These are phyloP conservation scores for Murraya paniculata DNA, from an alignment of 345 rosid species.

Conservation along the genomic window DNA sequence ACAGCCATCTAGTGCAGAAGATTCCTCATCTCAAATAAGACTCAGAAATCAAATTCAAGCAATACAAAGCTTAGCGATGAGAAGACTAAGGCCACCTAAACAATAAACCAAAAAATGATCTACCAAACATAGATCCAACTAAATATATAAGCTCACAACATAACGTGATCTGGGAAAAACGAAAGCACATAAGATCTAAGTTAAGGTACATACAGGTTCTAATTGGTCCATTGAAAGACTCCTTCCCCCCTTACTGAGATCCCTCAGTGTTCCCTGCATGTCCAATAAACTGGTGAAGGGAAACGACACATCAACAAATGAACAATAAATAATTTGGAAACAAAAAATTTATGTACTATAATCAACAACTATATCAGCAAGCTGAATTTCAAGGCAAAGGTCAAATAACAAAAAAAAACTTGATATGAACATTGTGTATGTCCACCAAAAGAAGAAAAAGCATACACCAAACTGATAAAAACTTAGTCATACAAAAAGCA, in stretches of 20 bases:
- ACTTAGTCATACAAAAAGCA: background rate
- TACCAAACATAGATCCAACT: background rate
- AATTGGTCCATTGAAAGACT: slow-evolving; percentile 42
- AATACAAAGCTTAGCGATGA: background rate
- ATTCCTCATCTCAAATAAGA: slow-evolving; percentile 2
- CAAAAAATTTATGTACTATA: background rate
- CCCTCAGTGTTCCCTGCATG: slow-evolving; percentile 67
- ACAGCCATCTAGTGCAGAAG: background rate
- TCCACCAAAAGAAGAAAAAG: background rate
- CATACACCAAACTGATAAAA: background rate
- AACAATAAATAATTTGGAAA: background rate
- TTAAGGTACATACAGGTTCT: slow-evolving; percentile 43
- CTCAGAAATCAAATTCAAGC: background rate
- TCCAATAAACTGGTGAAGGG: slow-evolving; percentile 8
- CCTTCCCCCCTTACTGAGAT: slow-evolving; percentile 68
- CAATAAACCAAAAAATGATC: background rate
- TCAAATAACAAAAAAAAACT: background rate
- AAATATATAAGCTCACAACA: background rate
- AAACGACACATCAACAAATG: slow-evolving; percentile 7
- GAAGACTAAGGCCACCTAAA: background rate
- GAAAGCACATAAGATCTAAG: background rate
- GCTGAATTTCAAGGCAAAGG: background rate
- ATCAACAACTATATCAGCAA: background rate
- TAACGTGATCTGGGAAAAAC: background rate
- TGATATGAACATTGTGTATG: background rate